Conservation (phyloP, 1,284 basidiomycete species). For the Coriolopsis trogii region DNA sequence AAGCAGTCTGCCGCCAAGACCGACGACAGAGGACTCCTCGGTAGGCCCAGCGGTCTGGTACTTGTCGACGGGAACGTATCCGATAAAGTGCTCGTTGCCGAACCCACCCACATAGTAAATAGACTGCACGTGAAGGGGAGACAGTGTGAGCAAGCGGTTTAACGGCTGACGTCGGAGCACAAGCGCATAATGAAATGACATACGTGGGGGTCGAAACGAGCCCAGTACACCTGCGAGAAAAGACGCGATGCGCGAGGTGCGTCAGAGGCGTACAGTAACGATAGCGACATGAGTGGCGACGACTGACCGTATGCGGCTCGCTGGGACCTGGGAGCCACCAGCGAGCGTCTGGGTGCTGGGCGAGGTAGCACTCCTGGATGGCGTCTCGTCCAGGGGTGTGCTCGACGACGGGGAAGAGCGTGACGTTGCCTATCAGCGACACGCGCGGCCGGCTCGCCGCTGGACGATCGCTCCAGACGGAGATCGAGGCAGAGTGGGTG, state of each 20-base stretch:
- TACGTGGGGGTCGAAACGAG: slow-evolving; percentile 56
- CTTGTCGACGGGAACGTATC: slow-evolving; percentile 53
- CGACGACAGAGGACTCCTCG: not conserved
- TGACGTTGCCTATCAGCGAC: slow-evolving; percentile 58
- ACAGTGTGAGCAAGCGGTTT: not conserved
- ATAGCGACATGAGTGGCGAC: slow-evolving; percentile 2
- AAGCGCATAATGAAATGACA: slow-evolving; percentile 11
- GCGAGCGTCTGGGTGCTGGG: slow-evolving; percentile 51
- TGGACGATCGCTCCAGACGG: slow-evolving; percentile 48
- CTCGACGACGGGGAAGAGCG: slow-evolving; percentile 41
- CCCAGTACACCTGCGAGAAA: slow-evolving; percentile 54
- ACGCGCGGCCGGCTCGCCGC: slow-evolving; percentile 51
- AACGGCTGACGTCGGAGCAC: not conserved
- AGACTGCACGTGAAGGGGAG: slow-evolving; percentile 34
- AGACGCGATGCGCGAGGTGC: slow-evolving; percentile 7
- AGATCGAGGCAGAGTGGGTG: slow-evolving; percentile 53
- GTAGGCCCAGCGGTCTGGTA: slow-evolving; percentile 40
- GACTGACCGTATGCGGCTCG: slow-evolving; percentile 48
- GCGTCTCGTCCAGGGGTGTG: slow-evolving; percentile 36
- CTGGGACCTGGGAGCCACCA: slow-evolving; percentile 54
- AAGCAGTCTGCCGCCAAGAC: slow-evolving; percentile 24
- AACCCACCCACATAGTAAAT: slow-evolving; percentile 72
- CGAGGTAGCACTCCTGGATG: slow-evolving; percentile 47
- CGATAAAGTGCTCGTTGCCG: slow-evolving; percentile 61
- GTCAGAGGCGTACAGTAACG: slow-evolving; percentile 7